These are phyloP conservation scores for Globisporangium nagaii DNA, from an alignment of 352 stramenopile genomes.

Conservation along the genomic window DNA sequence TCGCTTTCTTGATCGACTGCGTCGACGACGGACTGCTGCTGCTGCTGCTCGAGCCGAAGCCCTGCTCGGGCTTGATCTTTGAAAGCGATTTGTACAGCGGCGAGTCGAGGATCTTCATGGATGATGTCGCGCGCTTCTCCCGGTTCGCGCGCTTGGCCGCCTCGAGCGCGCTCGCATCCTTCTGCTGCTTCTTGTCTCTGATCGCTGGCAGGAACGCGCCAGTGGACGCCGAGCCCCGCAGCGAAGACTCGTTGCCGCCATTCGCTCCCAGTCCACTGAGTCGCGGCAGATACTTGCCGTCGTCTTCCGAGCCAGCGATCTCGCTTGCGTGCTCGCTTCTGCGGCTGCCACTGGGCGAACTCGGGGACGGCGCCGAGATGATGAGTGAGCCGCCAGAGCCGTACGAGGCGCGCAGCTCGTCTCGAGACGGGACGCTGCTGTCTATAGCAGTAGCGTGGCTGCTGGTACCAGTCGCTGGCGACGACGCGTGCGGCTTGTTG, in stretches of 20 bases:
- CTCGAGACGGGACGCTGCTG: conserved; percentile 26
- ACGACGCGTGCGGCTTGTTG: conserved; percentile 20
- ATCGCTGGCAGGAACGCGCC: conserved; percentile 28
- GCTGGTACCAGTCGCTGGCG: neutral
- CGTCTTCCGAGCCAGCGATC: neutral
- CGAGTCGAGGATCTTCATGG: conserved; percentile 58
- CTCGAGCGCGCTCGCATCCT: neutral
- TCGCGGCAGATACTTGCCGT: neutral
- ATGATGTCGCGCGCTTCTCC: conserved; percentile 21
- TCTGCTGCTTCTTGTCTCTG: conserved; percentile 18
- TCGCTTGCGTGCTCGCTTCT: conserved; percentile 26
- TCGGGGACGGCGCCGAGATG: conserved; percentile 28
- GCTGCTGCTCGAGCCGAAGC: conserved; percentile 15
- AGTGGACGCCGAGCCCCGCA: neutral
- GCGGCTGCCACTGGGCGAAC: conserved; percentile 12
- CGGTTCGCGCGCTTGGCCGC: conserved; percentile 21
- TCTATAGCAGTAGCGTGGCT: conserved; percentile 10
- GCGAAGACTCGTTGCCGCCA: neutral
- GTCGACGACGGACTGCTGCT: neutral
- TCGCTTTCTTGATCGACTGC: conserved; percentile 46
- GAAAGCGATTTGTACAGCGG: conserved; percentile 70
- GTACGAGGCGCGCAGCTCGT: conserved; percentile 60
- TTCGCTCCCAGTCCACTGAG: neutral
- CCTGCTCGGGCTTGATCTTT: conserved; percentile 33
- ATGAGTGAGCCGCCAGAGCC: conserved; percentile 44